Percentiles rank a stretch among this genome's conserved stretches.
Evolutionary conservation across 331 rosid genomes (phyloP).

Genomic region (Rosa hybrid): DNA sequence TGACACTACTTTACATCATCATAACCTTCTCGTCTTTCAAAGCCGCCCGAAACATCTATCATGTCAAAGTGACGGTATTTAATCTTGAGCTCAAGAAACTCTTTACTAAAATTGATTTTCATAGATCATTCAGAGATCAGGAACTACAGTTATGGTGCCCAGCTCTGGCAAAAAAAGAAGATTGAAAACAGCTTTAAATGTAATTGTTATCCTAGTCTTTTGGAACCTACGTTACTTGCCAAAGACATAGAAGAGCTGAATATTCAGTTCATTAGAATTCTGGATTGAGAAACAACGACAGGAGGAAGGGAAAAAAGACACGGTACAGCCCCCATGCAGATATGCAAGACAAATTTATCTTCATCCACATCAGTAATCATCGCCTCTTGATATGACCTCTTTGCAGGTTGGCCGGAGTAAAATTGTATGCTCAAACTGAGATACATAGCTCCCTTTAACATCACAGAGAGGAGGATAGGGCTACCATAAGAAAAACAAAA

Average conservation of each 20-base stretch:
- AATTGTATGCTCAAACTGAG: slow-evolving; percentile 95
- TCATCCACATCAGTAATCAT: slow-evolving; percentile 57
- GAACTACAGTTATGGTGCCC: no score
- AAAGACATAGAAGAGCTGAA: background rate
- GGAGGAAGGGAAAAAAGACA: background rate
- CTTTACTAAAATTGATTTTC: no score
- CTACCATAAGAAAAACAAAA: slow-evolving; percentile 40
- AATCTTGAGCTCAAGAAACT: no score
- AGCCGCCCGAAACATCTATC: no score
- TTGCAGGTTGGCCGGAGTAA: slow-evolving; percentile 93
- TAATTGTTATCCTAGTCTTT: background rate
- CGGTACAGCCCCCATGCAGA: background rate
- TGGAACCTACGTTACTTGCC: background rate
- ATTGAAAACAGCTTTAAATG: background rate
- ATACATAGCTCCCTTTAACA: slow-evolving; percentile 83
- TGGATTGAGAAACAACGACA: background rate
- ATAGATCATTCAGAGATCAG: no score
- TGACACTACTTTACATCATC: no score
- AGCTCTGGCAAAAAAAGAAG: background rate
- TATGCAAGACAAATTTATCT: background rate
- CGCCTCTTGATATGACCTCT: slow-evolving; percentile 94
- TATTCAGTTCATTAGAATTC: background rate
- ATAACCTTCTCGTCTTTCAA: no score
- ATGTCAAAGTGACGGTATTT: no score
- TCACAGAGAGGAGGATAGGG: slow-evolving; percentile 90